These are phyloP conservation scores for Climacium dendroides DNA, from an alignment of 225 moss, liverwort and hornwort genomes.

Conservation along the genomic window DNA sequence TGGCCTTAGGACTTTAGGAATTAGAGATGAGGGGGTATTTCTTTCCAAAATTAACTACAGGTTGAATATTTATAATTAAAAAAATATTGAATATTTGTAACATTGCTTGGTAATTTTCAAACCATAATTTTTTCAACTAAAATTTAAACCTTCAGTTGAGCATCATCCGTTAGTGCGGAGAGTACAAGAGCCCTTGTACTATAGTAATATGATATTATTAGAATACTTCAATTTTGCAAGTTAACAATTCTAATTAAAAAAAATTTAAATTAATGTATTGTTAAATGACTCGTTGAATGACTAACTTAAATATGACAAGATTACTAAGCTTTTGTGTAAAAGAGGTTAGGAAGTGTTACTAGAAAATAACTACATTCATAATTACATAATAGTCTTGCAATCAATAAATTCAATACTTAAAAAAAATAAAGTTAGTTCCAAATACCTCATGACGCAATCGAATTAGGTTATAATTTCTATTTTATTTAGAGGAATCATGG, in stretches of 20 bases:
- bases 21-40: rapidly evolving
- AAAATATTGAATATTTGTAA: not conserved
- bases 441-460: not conserved
- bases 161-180: rapidly evolving
- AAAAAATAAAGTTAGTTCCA: not conserved
- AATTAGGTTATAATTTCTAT: too few species aligned
- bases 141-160: not conserved
- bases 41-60: not conserved
- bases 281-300: too few species aligned
- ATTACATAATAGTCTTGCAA: too few species aligned
- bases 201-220: not conserved
- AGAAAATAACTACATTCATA: not conserved
- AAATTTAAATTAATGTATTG: not conserved
- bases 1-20: rapidly evolving
- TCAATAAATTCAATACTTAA: not conserved
- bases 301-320: not conserved
- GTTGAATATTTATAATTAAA: not conserved
- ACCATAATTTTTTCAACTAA: not conserved
- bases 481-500: not conserved
- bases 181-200: rapidly evolving
- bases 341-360: too few species aligned
- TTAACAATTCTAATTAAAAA: not conserved
- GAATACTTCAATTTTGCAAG: not conserved
- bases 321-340: too few species aligned
- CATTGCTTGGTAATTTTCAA: not conserved